Evolutionary conservation across 345 rosid genomes (phyloP), one percentile per base, ranked within the genome.

Genomic region (Brassica rapa): DNA sequence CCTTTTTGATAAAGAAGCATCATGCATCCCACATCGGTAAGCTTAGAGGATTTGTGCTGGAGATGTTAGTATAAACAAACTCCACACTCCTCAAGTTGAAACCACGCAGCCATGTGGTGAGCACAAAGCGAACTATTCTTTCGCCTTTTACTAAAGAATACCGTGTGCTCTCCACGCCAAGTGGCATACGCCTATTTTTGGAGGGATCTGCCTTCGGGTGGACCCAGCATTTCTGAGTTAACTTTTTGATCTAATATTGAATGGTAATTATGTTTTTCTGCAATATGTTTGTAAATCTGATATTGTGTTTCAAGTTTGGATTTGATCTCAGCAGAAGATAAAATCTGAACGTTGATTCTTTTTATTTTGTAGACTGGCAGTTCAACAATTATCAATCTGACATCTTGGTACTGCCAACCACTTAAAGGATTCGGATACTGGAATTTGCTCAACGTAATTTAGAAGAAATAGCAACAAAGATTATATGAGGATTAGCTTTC

Each of bases 131-230:
- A 79, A 79, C 82, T 73, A 73, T 79, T 78, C 68, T 79, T 79
- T 79, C 82, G 71, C 82, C 82, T 74, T 80, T 80, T 80, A 73
- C 82, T 79, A 79, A 79, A 79, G 82, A 79, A 68, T 74, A 79
- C 75, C 71, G 82, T 79, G 82, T 79, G 71, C 15, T 79, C 78
- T 53, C 78, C 15, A 63, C 53, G 61, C 19, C 0, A 4, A 85
- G 77, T 74, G 80, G 84, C 62, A 78, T 78, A 78, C 72, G 49
- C 76, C 69, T 35, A 80, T 80, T 82, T 85, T 85, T 66, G 83
- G 73, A 81, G 83, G 82, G 77, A 43, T 23, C 33, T 43, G 1
- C 35, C 3, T 24, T 24, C 0, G 0, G 10, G 71, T 67, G 37
- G 59, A 43, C 59, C 71, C 57, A 66, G 6, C 32, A 59, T 11